Evolutionary conservation across 2,329 filamentous ascomycete genomes (phyloP).

Genomic region (Sporothrix curviconia): DNA sequence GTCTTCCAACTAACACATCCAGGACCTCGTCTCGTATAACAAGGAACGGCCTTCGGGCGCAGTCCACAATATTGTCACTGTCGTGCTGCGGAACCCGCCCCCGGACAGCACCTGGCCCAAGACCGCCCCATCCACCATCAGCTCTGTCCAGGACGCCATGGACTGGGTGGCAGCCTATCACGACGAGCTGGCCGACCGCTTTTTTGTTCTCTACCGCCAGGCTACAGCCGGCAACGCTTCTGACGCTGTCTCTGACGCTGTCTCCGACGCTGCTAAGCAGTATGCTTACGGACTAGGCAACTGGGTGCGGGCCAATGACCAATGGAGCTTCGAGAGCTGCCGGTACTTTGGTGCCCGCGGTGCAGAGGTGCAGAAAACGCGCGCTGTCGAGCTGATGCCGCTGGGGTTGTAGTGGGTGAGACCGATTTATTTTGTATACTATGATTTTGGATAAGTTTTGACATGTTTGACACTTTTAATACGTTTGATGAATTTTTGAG

Average conservation of each 20-base stretch:
- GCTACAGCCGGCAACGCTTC: no score
- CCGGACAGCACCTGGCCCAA: background rate
- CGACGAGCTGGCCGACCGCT: constrained; percentile 10
- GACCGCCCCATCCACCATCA: background rate
- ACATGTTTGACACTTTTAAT: background rate
- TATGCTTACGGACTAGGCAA: constrained; percentile 23
- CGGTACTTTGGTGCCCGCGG: constrained; percentile 20
- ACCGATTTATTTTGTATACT: background rate
- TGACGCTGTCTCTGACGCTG: no score
- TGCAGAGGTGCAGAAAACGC: background rate
- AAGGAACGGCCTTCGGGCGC: constrained; percentile 25
- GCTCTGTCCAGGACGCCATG: constrained; percentile 17
- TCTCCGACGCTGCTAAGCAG: no score
- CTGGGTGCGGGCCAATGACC: constrained; percentile 21
- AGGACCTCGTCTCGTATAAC: constrained; percentile 27
- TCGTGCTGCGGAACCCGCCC: constrained; percentile 21
- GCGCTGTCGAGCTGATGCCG: background rate
- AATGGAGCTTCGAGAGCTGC: constrained; percentile 23
- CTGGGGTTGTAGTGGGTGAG: background rate
- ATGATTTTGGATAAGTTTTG: background rate
- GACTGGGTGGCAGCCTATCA: constrained; percentile 16
- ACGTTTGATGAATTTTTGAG: background rate
- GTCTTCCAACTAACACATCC: background rate
- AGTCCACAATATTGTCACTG: constrained; percentile 27
- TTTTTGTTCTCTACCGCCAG: constrained; percentile 15